A percentile compares a stretch with the other conserved stretches of the same genome.
These are phyloP conservation scores for Collybia nuda DNA, from an alignment of 768 basidiomycete genomes.

Conservation along the genomic window DNA sequence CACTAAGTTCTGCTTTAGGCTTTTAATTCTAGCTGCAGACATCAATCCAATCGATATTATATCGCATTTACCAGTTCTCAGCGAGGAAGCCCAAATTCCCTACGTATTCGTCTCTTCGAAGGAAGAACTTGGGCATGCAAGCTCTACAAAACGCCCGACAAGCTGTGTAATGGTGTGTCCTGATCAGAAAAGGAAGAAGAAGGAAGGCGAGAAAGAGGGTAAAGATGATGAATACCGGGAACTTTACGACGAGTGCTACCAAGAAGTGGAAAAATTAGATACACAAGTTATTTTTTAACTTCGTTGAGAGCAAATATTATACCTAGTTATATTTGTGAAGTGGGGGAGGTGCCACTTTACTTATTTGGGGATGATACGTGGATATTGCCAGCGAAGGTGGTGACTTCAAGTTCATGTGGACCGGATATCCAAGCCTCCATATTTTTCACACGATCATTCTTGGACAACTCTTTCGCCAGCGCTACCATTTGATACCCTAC, in stretches of 20 bases:
- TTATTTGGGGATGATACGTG: too few relatives aligned
- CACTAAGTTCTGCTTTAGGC: slow-evolving; percentile 35
- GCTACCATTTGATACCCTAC: slow-evolving; percentile 16
- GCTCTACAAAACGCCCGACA: slow-evolving; percentile 96
- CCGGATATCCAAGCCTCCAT: not conserved
- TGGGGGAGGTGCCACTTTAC: too few relatives aligned
- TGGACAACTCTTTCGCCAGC: slow-evolving; percentile 14
- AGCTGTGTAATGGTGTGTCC: slow-evolving; percentile 97
- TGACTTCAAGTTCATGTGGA: too few relatives aligned
- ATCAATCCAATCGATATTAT: slow-evolving; percentile 99
- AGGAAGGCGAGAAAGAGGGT: slow-evolving; percentile 60
- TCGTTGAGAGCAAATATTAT: slow-evolving; percentile 8
- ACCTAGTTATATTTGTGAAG: too few relatives aligned
- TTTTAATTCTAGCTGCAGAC: slow-evolving; percentile 92
- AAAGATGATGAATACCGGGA: slow-evolving; percentile 86
- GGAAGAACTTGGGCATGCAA: slow-evolving; percentile 94
- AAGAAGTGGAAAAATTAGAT: slow-evolving; percentile 84
- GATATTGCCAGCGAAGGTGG: too few relatives aligned
- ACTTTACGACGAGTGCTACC: slow-evolving; percentile 80
- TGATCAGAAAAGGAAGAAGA: slow-evolving; percentile 71
- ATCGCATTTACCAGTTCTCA: slow-evolving; percentile 91
- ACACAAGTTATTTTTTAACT: slow-evolving; percentile 62
- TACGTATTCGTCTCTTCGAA: slow-evolving; percentile 90
- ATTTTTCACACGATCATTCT: slow-evolving; percentile 22
- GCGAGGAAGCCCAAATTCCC: slow-evolving; percentile 90